phyloP scores from a whole-genome alignment of 768 basidiomycete species.

The Panus rudis region DNA sequence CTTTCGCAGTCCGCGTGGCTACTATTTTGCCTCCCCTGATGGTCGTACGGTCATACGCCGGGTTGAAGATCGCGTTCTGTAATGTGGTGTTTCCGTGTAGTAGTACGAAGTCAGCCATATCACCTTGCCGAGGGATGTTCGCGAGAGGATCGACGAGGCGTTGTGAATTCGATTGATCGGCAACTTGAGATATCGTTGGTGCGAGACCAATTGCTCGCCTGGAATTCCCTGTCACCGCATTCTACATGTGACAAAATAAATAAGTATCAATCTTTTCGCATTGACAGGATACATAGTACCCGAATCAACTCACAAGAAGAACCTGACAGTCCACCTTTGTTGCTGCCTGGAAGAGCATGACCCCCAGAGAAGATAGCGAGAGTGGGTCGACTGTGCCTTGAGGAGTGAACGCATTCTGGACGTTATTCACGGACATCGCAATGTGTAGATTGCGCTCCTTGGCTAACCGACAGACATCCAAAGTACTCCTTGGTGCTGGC shows the following conservation, averaged over 20 bases:
- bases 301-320: constrained; percentile 37
- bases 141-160: constrained; percentile 14
- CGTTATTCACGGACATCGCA: constrained; percentile 58
- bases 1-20: constrained; percentile 20
- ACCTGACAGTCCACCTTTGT: constrained; percentile 37
- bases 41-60: constrained; percentile 43
- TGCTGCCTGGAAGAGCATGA: constrained; percentile 53
- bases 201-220: constrained; percentile 40
- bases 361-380: constrained; percentile 49
- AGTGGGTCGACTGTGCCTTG: constrained; percentile 61
- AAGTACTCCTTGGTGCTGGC: constrained; percentile 42
- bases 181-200: constrained; percentile 7
- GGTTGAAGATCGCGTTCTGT: constrained; percentile 43
- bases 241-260: constrained; percentile 26
- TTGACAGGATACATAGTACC: constrained; percentile 5
- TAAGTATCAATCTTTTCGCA: background rate
- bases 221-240: constrained; percentile 45
- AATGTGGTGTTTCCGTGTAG: constrained; percentile 41
- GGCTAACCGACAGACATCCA: constrained; percentile 44
- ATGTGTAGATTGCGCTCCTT: constrained; percentile 38
- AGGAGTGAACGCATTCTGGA: constrained; percentile 63
- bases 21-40: constrained; percentile 40
- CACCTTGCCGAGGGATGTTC: constrained; percentile 33
- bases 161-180: background rate
- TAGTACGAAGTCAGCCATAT: constrained; percentile 52